Conservation (phyloP, 2,329 filamentous ascomycete genomes). For the Intubia oerlemansii region DNA sequence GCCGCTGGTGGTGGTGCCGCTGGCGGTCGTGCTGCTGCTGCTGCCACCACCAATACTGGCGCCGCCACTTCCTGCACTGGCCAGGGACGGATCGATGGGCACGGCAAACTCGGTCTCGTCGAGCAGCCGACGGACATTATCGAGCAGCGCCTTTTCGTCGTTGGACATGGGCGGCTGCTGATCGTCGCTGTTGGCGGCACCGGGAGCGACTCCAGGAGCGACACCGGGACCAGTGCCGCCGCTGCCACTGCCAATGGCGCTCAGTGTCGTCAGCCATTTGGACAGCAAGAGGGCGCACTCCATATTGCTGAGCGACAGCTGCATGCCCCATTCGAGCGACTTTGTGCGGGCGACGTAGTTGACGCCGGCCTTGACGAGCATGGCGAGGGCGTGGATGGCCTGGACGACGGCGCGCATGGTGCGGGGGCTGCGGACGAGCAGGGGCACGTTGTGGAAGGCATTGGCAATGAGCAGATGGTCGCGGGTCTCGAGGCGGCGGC, state of each 20-base stretch:
- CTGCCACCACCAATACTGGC: no score
- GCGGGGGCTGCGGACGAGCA: constrained; percentile 34
- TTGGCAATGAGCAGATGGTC: constrained; percentile 40
- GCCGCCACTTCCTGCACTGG: no score
- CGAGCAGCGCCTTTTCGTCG: constrained; percentile 32
- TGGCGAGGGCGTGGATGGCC: constrained; percentile 44
- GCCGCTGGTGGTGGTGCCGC: background rate
- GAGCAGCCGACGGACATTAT: constrained; percentile 34
- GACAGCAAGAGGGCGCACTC: constrained; percentile 39
- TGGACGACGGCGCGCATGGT: constrained; percentile 45
- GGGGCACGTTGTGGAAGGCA: constrained; percentile 34
- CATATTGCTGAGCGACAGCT: constrained; percentile 38
- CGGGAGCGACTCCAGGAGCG: no score
- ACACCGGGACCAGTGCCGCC: no score
- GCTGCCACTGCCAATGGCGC: constrained; percentile 26
- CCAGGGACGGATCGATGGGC: constrained; percentile 32
- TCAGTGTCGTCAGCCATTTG: constrained; percentile 37
- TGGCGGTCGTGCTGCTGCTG: no score
- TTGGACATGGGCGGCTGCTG: constrained; percentile 17
- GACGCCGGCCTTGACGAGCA: constrained; percentile 41
- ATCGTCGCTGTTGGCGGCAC: background rate
- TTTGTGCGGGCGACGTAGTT: constrained; percentile 40
- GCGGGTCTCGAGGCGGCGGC: constrained; percentile 40
- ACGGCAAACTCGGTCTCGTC: constrained; percentile 42
- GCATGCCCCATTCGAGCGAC: constrained; percentile 40